phyloP scores from a whole-genome alignment of 257 asterid genomes.

The Salvia rosmarinus region DNA sequence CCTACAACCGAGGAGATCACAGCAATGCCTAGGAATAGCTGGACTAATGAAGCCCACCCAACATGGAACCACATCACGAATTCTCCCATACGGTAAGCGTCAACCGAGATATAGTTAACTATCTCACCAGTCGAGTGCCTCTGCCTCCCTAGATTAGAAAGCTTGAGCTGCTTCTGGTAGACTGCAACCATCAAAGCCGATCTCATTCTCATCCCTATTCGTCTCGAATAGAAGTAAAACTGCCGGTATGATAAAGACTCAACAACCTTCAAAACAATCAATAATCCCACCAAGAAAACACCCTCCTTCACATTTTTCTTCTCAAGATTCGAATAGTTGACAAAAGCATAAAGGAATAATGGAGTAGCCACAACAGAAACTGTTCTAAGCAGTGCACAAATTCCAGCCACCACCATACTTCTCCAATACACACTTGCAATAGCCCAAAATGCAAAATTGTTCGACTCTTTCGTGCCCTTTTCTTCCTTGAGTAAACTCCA shows the following conservation, averaged over 20 bases:
- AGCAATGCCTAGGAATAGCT: slow-evolving; percentile 44
- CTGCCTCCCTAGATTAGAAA: slow-evolving; percentile 57
- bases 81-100: slow-evolving; percentile 82
- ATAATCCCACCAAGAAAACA: slow-evolving; percentile 45
- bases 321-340: slow-evolving; percentile 48
- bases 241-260: slow-evolving; percentile 65
- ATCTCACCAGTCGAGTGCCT: slow-evolving; percentile 73
- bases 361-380: slow-evolving; percentile 55
- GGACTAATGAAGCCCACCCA: slow-evolving; percentile 56
- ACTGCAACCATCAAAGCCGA: slow-evolving; percentile 73
- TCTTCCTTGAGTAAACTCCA: slow-evolving; percentile 45
- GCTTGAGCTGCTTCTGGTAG: slow-evolving; percentile 65
- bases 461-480: slow-evolving; percentile 27
- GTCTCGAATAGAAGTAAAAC: slow-evolving; percentile 59
- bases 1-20: slow-evolving; percentile 64
- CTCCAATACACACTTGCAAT: slow-evolving; percentile 54
- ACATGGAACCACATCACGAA: slow-evolving; percentile 64
- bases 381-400: slow-evolving; percentile 45
- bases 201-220: slow-evolving; percentile 73
- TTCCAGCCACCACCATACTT: slow-evolving; percentile 49
- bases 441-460: slow-evolving; percentile 44
- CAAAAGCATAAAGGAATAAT: slow-evolving; percentile 62
- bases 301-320: slow-evolving; percentile 42
- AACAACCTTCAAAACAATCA: slow-evolving; percentile 53
- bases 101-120: slow-evolving; percentile 74